Conservation (phyloP, 805 yeast genomes). For the Candida pseudoglaebosa region DNA sequence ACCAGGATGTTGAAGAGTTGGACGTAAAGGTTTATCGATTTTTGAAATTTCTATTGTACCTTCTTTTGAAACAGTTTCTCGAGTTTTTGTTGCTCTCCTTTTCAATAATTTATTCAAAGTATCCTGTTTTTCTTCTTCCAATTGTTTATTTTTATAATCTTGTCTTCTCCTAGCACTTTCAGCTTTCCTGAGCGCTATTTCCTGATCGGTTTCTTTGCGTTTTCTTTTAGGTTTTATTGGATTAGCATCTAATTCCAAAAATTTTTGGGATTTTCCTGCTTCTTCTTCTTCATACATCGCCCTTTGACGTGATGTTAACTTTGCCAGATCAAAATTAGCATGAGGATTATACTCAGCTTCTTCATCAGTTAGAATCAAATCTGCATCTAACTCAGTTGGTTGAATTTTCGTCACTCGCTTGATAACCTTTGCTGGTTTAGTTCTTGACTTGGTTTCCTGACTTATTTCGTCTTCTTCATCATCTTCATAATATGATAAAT, state of each 20-base stretch:
- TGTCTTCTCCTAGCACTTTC: slow-evolving; percentile 87
- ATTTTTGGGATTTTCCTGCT: slow-evolving; percentile 15
- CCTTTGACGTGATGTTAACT: slow-evolving; percentile 56
- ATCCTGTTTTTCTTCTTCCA: slow-evolving; percentile 91
- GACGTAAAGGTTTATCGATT: slow-evolving; percentile 37
- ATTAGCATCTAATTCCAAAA: slow-evolving; percentile 27
- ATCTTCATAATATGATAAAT: slow-evolving; percentile 35
- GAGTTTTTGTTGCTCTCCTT: slow-evolving; percentile 73
- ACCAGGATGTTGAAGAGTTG: slow-evolving; percentile 43
- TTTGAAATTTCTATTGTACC: slow-evolving; percentile 17
- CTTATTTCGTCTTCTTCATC: slow-evolving; percentile 27
- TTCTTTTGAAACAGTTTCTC: slow-evolving; percentile 33
- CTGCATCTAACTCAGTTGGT: slow-evolving; percentile 33
- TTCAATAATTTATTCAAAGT: slow-evolving; percentile 82
- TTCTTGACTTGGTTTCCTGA: neutral
- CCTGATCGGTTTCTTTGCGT: slow-evolving; percentile 74
- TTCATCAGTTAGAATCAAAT: slow-evolving; percentile 35
- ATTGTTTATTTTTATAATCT: slow-evolving; percentile 72
- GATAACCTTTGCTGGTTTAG: slow-evolving; percentile 2
- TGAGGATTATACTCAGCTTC: slow-evolving; percentile 43
- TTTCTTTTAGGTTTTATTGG: slow-evolving; percentile 32
- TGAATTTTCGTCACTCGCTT: slow-evolving; percentile 10
- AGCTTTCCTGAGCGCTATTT: slow-evolving; percentile 72
- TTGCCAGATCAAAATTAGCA: slow-evolving; percentile 39
- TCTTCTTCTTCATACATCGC: slow-evolving; percentile 30